A percentile compares a stretch with the other conserved stretches of the same genome.
Evolutionary conservation across 768 basidiomycete species (phyloP).

Genomic region (Russula dissimulans): DNA sequence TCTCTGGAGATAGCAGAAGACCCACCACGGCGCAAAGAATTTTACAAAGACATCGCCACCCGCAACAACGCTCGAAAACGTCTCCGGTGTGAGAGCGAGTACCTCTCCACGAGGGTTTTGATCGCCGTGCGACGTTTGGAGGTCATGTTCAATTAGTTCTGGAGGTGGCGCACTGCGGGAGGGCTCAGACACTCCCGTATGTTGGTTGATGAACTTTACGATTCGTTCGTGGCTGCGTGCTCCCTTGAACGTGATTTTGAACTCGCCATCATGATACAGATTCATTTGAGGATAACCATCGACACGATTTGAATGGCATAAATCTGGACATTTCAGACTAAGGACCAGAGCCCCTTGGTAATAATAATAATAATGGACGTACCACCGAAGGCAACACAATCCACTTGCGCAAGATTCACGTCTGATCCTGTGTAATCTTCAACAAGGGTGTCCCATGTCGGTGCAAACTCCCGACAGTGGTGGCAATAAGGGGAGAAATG

Average conservation of each 20-base stretch:
- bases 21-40: slow-evolving; percentile 86
- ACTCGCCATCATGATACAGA: slow-evolving; percentile 59
- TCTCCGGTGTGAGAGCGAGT: slow-evolving; percentile 35
- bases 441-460: slow-evolving; percentile 72
- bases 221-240: slow-evolving; percentile 46
- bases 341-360: neutral
- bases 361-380: slow-evolving; percentile 24
- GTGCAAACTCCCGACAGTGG: slow-evolving; percentile 72
- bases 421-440: slow-evolving; percentile 38
- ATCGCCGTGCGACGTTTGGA: slow-evolving; percentile 24
- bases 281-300: slow-evolving; percentile 69
- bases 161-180: slow-evolving; percentile 24
- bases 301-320: slow-evolving; percentile 65
- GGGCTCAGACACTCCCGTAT: slow-evolving; percentile 27
- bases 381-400: slow-evolving; percentile 75
- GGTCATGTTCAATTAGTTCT: slow-evolving; percentile 21
- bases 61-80: slow-evolving; percentile 36
- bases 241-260: slow-evolving; percentile 47
- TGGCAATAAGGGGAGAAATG: slow-evolving; percentile 81
- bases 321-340: slow-evolving; percentile 40
- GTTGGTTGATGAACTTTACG: slow-evolving; percentile 43
- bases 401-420: slow-evolving; percentile 69
- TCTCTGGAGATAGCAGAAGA: neutral
- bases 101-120: slow-evolving; percentile 35
- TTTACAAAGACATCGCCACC: slow-evolving; percentile 55